These are phyloP conservation scores for Phtheirospermum japonicum DNA, from an alignment of 257 asterid genomes.

Conservation along the genomic window DNA sequence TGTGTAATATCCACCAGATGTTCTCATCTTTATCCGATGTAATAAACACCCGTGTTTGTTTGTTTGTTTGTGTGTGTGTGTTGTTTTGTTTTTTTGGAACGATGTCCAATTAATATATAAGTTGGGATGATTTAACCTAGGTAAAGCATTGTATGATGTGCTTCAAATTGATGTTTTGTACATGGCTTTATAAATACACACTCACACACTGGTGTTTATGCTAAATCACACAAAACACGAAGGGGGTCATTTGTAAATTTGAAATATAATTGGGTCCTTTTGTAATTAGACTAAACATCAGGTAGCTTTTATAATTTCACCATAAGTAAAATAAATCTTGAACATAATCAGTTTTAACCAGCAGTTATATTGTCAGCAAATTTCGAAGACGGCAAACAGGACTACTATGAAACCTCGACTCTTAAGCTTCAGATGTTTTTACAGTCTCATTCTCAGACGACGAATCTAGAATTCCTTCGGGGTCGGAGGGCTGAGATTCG, in stretches of 20 bases:
- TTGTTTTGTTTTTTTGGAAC: background rate
- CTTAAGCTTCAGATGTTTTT: slow-evolving; percentile 59
- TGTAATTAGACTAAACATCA: too few relatives aligned
- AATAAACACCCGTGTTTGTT: slow-evolving; percentile 21
- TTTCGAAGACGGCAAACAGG: too few relatives aligned
- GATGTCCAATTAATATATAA: slow-evolving; percentile 1
- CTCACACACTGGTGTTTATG: too few relatives aligned
- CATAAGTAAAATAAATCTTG: too few relatives aligned
- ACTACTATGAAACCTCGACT: background rate
- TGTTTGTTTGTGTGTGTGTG: background rate
- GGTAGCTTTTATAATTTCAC: too few relatives aligned
- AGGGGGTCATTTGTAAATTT: too few relatives aligned
- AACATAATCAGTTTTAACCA: too few relatives aligned
- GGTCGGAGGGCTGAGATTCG: slow-evolving; percentile 71
- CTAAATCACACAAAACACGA: too few relatives aligned
- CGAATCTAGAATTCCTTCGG: slow-evolving; percentile 45
- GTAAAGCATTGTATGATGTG: background rate
- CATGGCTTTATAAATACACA: background rate
- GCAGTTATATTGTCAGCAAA: too few relatives aligned
- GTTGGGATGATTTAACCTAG: too few relatives aligned
- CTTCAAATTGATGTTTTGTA: background rate
- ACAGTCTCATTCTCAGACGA: slow-evolving; percentile 39
- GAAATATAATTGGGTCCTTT: too few relatives aligned
- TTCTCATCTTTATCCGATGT: slow-evolving; percentile 14
- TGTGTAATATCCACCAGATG: slow-evolving; percentile 19